Conservation (phyloP, 2,329 filamentous ascomycete species). For the Xylaria sp. region DNA sequence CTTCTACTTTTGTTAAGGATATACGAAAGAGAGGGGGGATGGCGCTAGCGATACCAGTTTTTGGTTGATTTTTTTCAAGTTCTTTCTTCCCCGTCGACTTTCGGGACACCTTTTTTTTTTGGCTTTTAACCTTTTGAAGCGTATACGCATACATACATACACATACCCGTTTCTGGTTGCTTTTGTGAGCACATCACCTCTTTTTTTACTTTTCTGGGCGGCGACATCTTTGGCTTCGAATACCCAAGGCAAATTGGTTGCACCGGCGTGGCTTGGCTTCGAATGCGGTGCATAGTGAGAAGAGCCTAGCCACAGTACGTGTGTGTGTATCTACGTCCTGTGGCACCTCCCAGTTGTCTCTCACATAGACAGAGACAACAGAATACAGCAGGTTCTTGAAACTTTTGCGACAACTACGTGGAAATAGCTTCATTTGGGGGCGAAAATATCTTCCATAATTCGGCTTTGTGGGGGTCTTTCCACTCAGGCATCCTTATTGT, state of each 20-base stretch:
- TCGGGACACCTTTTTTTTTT: no score
- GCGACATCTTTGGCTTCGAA: not conserved
- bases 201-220: not conserved
- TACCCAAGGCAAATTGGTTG: not conserved
- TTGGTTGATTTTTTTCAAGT: no score
- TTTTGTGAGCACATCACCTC: not conserved
- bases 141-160: no score
- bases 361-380: not conserved
- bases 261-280: not conserved
- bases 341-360: no score
- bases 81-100: no score
- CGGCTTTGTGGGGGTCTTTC: not conserved
- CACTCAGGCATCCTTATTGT: not conserved
- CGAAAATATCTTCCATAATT: not conserved
- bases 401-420: not conserved
- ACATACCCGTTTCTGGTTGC: no score
- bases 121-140: no score
- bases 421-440: not conserved
- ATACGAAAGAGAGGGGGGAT: not conserved
- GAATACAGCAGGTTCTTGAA: not conserved
- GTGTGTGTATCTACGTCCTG: not conserved
- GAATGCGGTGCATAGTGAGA: not conserved
- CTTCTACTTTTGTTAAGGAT: conserved; percentile 2
- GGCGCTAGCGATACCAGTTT: not conserved
- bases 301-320: not conserved